A percentile compares a stretch with the other conserved stretches of the same genome.
phyloP scores from a whole-genome alignment of 2,329 filamentous ascomycete species.

The Lojkania enalia region DNA sequence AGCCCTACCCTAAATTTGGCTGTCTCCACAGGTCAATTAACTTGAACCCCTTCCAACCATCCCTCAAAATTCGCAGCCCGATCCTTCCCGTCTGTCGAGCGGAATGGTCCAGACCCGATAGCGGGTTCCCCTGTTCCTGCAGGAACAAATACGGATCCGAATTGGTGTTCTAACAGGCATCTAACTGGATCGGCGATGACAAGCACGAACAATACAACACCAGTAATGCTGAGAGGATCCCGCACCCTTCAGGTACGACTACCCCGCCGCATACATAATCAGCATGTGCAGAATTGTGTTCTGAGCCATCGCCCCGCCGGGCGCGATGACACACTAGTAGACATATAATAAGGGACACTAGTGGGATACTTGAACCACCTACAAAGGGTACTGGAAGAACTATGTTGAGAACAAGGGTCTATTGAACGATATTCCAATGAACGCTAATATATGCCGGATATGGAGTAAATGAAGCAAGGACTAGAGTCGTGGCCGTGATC shows the following conservation, averaged over 20 bases:
- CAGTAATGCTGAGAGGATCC: neutral
- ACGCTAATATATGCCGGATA: constrained; percentile 1
- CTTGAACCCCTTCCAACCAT: constrained; percentile 1
- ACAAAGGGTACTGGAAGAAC: neutral
- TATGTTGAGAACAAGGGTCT: neutral
- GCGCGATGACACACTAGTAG: neutral
- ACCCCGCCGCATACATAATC: constrained; percentile 4
- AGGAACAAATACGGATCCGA: constrained; percentile 8
- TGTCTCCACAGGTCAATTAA: neutral
- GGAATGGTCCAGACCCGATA: neutral
- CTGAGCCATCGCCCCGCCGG: neutral
- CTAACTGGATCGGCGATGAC: neutral
- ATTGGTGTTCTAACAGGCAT: neutral
- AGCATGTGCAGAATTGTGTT: constrained; percentile 2
- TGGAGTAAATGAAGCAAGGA: neutral
- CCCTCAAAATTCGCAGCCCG: constrained; percentile 1
- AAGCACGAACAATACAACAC: neutral
- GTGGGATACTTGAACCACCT: neutral
- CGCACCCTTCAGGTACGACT: neutral
- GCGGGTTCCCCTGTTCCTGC: constrained; percentile 4
- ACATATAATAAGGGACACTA: neutral
- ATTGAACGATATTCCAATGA: neutral
- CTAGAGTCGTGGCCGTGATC: neutral
- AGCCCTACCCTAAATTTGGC: neutral
- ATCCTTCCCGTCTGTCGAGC: constrained; percentile 8